A percentile compares a stretch with the other conserved stretches of the same genome.
Conservation (phyloP, 1,284 basidiomycete genomes). For the Leccinum huronense region DNA sequence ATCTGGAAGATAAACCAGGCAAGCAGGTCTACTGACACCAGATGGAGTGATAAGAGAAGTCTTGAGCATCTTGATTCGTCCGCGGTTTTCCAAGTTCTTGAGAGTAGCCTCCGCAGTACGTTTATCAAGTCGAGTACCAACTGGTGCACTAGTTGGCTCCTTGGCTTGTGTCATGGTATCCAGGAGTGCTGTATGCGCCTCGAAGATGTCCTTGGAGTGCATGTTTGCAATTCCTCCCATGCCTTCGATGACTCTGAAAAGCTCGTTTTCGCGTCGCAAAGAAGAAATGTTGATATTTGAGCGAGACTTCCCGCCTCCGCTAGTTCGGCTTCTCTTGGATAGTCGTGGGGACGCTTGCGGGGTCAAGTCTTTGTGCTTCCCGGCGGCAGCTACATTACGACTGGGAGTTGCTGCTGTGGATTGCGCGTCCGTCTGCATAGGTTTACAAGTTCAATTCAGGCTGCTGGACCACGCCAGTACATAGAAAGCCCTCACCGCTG, state of each 20-base stretch:
- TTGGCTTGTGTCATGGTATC: slow-evolving; percentile 53
- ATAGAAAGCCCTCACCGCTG: slow-evolving; percentile 11
- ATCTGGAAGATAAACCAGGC: slow-evolving; percentile 60
- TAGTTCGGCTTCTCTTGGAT: slow-evolving; percentile 27
- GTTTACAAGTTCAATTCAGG: slow-evolving; percentile 1
- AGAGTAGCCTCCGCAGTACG: slow-evolving; percentile 63
- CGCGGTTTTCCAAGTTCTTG: slow-evolving; percentile 57
- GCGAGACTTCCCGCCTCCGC: slow-evolving; percentile 26
- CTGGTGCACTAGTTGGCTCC: slow-evolving; percentile 64
- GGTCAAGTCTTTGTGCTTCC: slow-evolving; percentile 21
- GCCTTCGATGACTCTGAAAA: slow-evolving; percentile 59
- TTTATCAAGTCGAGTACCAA: slow-evolving; percentile 69
- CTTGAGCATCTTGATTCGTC: slow-evolving; percentile 63
- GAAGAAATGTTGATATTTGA: slow-evolving; percentile 65
- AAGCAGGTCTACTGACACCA: slow-evolving; percentile 52
- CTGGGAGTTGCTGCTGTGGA: slow-evolving; percentile 1
- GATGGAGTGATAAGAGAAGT: slow-evolving; percentile 55
- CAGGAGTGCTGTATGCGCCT: slow-evolving; percentile 59
- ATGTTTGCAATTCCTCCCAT: slow-evolving; percentile 64
- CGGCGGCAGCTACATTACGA: slow-evolving; percentile 1
- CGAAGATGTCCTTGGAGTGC: slow-evolving; percentile 65
- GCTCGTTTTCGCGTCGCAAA: slow-evolving; percentile 73
- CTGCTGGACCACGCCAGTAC: slow-evolving; percentile 2
- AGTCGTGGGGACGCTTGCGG: slow-evolving; percentile 14
- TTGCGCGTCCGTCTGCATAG: background rate